Evolutionary conservation across 1,139 yeast species (phyloP).

Genomic region (Sugiyamaella pinicola): DNA sequence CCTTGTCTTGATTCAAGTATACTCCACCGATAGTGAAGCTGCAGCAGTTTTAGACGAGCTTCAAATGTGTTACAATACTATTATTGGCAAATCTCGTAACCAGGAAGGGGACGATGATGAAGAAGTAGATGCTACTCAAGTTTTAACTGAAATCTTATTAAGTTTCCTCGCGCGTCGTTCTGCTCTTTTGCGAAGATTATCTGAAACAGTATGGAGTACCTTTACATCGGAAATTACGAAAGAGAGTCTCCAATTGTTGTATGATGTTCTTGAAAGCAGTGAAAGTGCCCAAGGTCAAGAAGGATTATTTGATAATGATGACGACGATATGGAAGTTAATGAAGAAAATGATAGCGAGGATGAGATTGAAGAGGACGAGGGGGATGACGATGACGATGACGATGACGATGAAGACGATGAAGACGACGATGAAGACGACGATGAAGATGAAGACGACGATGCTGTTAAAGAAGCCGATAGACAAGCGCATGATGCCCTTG

Average conservation of each 20-base stretch:
- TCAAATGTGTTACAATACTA: conserved; percentile 44
- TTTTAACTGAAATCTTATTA: conserved; percentile 77
- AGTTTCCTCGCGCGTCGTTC: conserved; percentile 76
- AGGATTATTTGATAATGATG: conserved; percentile 67
- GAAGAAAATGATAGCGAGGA: conserved; percentile 44
- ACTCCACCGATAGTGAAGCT: conserved; percentile 73
- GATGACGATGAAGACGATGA: conserved; percentile 31
- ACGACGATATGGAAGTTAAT: conserved; percentile 43
- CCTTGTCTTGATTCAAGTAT: conserved; percentile 75
- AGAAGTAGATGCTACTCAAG: conserved; percentile 53
- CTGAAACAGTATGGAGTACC: conserved; percentile 75
- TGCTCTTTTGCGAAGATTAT: conserved; percentile 67
- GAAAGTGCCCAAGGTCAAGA: conserved; percentile 86
- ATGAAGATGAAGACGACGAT: conserved; percentile 37
- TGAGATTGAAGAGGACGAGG: conserved; percentile 44
- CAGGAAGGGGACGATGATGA: conserved; percentile 39
- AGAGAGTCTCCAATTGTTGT: conserved; percentile 58
- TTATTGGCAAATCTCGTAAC: conserved; percentile 38
- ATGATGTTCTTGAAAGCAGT: conserved; percentile 67
- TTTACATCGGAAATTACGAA: conserved; percentile 52
- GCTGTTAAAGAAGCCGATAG: conserved; percentile 60
- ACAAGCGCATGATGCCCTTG: conserved; percentile 70
- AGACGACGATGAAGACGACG: conserved; percentile 34
- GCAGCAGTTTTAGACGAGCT: conserved; percentile 74
- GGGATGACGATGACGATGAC: conserved; percentile 39